Evolutionary conservation across 2,329 filamentous ascomycete species (phyloP), one percentile per base, ranked within the genome.

Genomic region (Fonsecaea nubica): DNA sequence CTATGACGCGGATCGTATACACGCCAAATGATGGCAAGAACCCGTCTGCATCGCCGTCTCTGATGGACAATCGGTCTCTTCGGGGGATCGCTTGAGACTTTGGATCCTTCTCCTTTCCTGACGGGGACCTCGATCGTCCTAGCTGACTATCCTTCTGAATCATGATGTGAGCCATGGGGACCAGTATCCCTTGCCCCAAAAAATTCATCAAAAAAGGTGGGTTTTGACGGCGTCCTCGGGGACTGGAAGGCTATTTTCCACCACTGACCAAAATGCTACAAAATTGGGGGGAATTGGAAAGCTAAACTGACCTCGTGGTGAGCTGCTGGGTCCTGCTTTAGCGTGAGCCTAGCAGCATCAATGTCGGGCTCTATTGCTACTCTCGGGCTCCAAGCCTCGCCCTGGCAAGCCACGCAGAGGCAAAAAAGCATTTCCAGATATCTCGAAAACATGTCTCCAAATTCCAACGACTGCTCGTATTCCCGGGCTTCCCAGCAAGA

Each of bases 291-390:
- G 25, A 35, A 33, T 61, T 8, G 25, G 25, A 25, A 13, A 30
- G 58, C 58, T 40, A 38, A 42, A 50, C 36, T 25, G 48, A 53
- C 45, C 32, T 61, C n/a, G 58, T 30, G 58, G 30, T 45, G 58
- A 61, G 32, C 58, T 10, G 25, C 58, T 61, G 48, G 58, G 33
- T 53, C 58, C 32, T 21, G 58, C 58, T 18, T 61, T 61, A 61
- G 58, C 45, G 57, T 36, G 8, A 7, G 6, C 33, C 35, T 61
- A 33, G 45, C 12, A 35, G 15, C 58, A 32, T 50, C 50, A 30
- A 25, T 52, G 12, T 61, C 58, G 58, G 58, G 58, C n/a, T 61
- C 58, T 61, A 61, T 25, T 25, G 25, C 25, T 25, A 25, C 30
- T 12, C 33, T 61, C 58, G 58, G 58, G 53, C 35, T 56, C 40